Evolutionary conservation across 495 filamentous ascomycete species (phyloP), one percentile per base, ranked within the genome.

Genomic region (Xylaria curta): DNA sequence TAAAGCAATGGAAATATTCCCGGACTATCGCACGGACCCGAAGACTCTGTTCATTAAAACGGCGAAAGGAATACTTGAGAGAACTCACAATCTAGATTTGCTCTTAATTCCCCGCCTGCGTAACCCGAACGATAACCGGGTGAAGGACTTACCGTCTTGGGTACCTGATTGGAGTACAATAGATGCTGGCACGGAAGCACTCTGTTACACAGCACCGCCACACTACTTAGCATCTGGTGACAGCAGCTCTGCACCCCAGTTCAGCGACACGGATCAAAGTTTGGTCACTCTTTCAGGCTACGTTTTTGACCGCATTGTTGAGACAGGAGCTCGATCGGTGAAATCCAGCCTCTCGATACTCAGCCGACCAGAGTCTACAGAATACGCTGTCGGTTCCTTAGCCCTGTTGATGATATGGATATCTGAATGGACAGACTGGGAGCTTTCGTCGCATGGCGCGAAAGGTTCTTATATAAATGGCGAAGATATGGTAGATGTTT

Each of bases 21-120:
- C 54, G 1, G 54, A 59, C 28, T 59, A 59, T 21, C 54, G 54
- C 1, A n/a, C 54, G 4, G 54, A 59, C 0, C 54, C 54, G 28
- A 31, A 12, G 28, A 6, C 54, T 31, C 54, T 59, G 54, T 59
- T 59, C 54, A 8, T 59, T 13, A 17, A 36, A 36, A 36, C 54
- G 54, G 54, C 54, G 54, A 59, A 59, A 36, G 54, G 28, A 7
- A 59, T 59, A 59, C 54, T 59, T 10, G 54, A 59, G 15, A 59
- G 28, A 36, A 59, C 54, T 6, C 26, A 36, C 6, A 59, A 31
- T 5, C 28, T 59, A 15, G 54, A 59, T n/a, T 15, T 59, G 13
- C 54, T 59, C 5, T 36, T 36, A 59, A 36, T 59, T 17, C 54
- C 54, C n/a, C 54, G 54, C 4, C 26, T 59, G 28, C 26, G 31